Conservation (phyloP, 2,329 filamentous ascomycete species). For the Colletotrichum acutatum region DNA sequence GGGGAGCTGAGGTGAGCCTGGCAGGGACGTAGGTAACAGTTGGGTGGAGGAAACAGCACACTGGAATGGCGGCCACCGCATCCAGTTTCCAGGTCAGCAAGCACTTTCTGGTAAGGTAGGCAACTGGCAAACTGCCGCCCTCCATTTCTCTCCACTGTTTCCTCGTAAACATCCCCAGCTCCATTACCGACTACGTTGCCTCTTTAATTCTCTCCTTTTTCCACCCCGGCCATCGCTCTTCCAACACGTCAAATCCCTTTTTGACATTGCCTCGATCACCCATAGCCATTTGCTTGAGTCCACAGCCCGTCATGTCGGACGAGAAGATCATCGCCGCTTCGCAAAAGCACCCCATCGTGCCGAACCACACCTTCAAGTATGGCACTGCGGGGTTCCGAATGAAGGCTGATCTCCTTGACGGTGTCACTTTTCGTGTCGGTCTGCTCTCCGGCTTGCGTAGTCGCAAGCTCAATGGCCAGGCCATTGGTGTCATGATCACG, state of each 20-base stretch:
- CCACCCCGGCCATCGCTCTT: constrained; percentile 12
- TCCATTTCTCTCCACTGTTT: constrained; percentile 31
- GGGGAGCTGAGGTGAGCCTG: constrained; percentile 13
- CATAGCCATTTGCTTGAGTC: neutral
- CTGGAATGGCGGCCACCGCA: constrained; percentile 32
- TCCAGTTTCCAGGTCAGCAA: constrained; percentile 5
- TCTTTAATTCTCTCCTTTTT: constrained; percentile 19
- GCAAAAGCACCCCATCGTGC: constrained; percentile 69
- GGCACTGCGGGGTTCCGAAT: constrained; percentile 77
- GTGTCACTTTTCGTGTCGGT: constrained; percentile 92
- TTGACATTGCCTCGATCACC: neutral
- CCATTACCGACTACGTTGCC: neutral
- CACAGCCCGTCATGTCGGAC: constrained; percentile 56
- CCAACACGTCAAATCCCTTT: neutral
- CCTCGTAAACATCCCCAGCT: constrained; percentile 29
- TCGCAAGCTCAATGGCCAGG: constrained; percentile 87
- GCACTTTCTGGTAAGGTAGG: neutral
- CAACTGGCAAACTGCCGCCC: neutral
- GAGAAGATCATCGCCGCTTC: constrained; percentile 68
- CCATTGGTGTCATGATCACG: constrained; percentile 97
- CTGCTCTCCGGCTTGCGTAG: constrained; percentile 89
- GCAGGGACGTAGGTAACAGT: neutral
- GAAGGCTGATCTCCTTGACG: constrained; percentile 84
- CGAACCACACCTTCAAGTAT: constrained; percentile 69
- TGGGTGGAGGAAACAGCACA: constrained; percentile 19